Base-by-base conservation (phyloP, 495 filamentous ascomycete species). In the Podospora didyma region DNA sequence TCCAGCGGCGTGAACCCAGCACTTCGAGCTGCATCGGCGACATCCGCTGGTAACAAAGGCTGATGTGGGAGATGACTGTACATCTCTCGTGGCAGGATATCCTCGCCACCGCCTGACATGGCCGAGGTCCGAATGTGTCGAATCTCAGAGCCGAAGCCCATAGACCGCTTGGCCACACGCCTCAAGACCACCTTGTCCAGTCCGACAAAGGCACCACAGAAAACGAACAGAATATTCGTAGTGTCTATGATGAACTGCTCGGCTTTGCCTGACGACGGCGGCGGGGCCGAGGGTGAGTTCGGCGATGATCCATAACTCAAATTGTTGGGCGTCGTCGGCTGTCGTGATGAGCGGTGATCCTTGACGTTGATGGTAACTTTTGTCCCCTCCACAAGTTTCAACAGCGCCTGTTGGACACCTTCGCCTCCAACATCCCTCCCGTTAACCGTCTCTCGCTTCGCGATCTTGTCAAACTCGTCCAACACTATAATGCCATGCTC, bases 401-500 rank as follows among this genome's bases (percentile, higher is more conserved):
- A 69, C 2, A 98, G 80, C 22, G 94, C 92, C 74, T 98, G 95
- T 69, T 98, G 94, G 0, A 97, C 94, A 48, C 94, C 95, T 70
- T 96, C 90, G 12, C 92, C 92, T 20, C 89, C 85, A 14, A 96
- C 92, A 63, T 97, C 92, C 62, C 91, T 68, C 42, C 79, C 80
- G 45, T 81, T 81, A 35, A 74, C 72, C 17, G 77, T 77, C 54
- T 81, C 75, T 16, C 75, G 70, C 56, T 64, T 75, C 6, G 93
- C 91, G 28, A 98, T 91, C 73, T 98, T 98, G 76, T 98, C 94
- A 39, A 98, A 86, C 69, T 98, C 94, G 60, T 98, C 94, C 6
- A 98, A 80, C 58, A 92, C 93, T 49, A 98, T 90, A 52, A 98
- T 97, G 10, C 94, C 94, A 28, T 87, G 83, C 68, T 98, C 94